A percentile compares a stretch with the other conserved stretches of the same genome.
These are phyloP conservation scores for Sporothrix luriei DNA, from an alignment of 2,329 filamentous ascomycete species.

Conservation along the genomic window DNA sequence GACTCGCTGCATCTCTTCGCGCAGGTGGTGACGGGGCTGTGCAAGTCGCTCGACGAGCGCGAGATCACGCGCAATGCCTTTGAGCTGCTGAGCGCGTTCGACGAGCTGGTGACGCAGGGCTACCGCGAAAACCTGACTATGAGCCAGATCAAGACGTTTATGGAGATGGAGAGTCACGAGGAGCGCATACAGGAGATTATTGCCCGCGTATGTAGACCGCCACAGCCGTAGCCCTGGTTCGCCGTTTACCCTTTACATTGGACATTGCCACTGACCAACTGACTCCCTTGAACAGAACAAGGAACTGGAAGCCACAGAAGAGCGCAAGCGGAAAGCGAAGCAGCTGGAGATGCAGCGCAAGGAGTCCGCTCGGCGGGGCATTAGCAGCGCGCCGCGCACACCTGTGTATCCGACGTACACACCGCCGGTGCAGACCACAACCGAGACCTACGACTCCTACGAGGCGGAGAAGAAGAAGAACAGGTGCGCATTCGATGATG, in stretches of 20 bases:
- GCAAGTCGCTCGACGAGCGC: constrained; percentile 91
- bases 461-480: constrained; percentile 97
- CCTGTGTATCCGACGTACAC: constrained; percentile 89
- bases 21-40: constrained; percentile 94
- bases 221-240: background rate
- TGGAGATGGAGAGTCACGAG: constrained; percentile 99
- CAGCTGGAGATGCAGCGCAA: constrained; percentile 99
- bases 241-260: background rate
- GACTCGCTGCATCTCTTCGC: constrained; percentile 97
- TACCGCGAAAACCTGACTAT: constrained; percentile 96
- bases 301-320: constrained; percentile 95
- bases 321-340: constrained; percentile 98
- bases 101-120: constrained; percentile 92
- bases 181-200: constrained; percentile 99
- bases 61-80: constrained; percentile 95
- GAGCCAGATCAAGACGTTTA: constrained; percentile 97
- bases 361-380: constrained; percentile 75
- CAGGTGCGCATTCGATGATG: constrained; percentile 59
- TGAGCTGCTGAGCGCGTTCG: constrained; percentile 93
- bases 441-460: constrained; percentile 89
- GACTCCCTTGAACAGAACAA: constrained; percentile 70
- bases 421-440: constrained; percentile 65
- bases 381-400: constrained; percentile 64
- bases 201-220: constrained; percentile 65
- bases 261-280: background rate